These are phyloP conservation scores for Calendula officinalis DNA, from an alignment of 129 eudicot species.

Conservation along the genomic window DNA sequence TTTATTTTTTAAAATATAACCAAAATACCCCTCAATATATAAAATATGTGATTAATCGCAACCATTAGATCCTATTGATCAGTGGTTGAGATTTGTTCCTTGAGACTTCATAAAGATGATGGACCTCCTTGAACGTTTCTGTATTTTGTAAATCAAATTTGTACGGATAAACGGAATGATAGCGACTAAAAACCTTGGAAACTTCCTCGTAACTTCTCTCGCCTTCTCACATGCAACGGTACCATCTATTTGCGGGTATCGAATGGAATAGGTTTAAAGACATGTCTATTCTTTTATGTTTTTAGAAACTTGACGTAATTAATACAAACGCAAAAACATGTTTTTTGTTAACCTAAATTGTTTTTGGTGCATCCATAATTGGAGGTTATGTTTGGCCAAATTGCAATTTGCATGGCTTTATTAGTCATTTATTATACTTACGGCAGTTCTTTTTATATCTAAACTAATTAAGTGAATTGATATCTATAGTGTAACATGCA, in stretches of 20 bases:
- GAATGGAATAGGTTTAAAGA: conserved; percentile 25
- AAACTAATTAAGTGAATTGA: background rate
- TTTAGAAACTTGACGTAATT: conserved; percentile 7
- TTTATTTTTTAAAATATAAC: too few relatives aligned
- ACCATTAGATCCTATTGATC: too few relatives aligned
- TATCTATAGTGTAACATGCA: too few relatives aligned
- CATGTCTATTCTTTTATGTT: conserved; percentile 8
- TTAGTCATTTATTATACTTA: background rate
- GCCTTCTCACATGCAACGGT: conserved; percentile 16
- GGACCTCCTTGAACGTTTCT: too few relatives aligned
- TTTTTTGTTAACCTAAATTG: background rate
- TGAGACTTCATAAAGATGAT: too few relatives aligned
- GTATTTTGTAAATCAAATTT: conserved; percentile 13
- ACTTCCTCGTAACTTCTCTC: conserved; percentile 15
- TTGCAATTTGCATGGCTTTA: conserved; percentile 9
- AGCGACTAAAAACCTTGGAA: conserved; percentile 22
- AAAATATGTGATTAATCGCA: too few relatives aligned
- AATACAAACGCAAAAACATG: background rate
- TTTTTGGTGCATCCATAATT: background rate
- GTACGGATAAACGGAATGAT: conserved; percentile 27
- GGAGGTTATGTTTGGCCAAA: background rate
- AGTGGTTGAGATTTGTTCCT: too few relatives aligned
- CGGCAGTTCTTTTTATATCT: background rate
- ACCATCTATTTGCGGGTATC: conserved; percentile 18
- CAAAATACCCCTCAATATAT: too few relatives aligned